Percentiles rank a stretch among this genome's conserved stretches.
These are phyloP conservation scores for Solanum appendiculatum DNA, from an alignment of 257 asterid species.

Conservation along the genomic window DNA sequence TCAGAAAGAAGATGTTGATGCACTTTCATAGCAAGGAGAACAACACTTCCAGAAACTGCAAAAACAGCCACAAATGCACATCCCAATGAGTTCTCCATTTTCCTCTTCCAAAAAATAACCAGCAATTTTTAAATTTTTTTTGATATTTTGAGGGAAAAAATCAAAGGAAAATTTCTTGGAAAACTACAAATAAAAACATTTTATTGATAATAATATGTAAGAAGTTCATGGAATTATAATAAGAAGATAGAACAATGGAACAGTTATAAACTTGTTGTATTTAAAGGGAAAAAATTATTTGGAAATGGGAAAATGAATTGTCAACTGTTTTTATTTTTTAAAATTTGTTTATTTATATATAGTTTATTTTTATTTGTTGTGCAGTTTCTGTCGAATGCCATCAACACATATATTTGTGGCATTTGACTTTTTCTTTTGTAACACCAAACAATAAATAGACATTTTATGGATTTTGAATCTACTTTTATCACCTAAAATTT, in stretches of 20 bases:
- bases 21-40: constrained; percentile 59
- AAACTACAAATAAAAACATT: not conserved
- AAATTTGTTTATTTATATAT: not conserved
- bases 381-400: not conserved
- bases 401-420: not conserved
- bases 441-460: not conserved
- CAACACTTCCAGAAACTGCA: constrained; percentile 88
- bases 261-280: not conserved
- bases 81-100: constrained; percentile 49
- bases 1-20: constrained; percentile 78
- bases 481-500: not conserved
- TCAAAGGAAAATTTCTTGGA: not conserved
- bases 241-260: not conserved
- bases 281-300: not conserved
- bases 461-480: not conserved
- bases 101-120: not conserved
- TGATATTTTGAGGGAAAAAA: not conserved
- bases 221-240: not conserved
- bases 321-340: not conserved
- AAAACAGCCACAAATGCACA: constrained; percentile 71
- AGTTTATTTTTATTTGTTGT: not conserved
- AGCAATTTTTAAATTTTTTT: not conserved
- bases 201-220: not conserved
- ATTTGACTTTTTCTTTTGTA: not conserved
- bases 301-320: not conserved